These are phyloP conservation scores for Ophiognomonia clavigignenti-juglandacearum DNA, from an alignment of 2,329 filamentous ascomycete species.

Conservation along the genomic window DNA sequence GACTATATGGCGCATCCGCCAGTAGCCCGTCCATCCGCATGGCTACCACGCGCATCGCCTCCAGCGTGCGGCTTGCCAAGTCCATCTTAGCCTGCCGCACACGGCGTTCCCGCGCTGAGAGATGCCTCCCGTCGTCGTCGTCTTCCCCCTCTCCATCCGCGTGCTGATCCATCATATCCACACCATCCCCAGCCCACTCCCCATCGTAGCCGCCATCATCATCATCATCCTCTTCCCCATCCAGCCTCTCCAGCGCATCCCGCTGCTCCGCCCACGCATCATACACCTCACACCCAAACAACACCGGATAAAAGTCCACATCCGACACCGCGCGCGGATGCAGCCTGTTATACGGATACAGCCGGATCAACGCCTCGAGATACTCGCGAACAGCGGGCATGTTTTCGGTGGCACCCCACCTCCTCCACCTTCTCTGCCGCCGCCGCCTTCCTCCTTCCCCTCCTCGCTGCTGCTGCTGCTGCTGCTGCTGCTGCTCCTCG, in stretches of 20 bases:
- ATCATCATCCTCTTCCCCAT: slow-evolving; percentile 26
- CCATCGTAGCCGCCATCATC: slow-evolving; percentile 22
- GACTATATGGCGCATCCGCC: slow-evolving; percentile 64
- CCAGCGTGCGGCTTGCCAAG: slow-evolving; percentile 47
- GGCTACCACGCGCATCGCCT: slow-evolving; percentile 58
- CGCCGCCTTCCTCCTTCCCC: slow-evolving; percentile 4
- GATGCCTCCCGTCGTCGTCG: slow-evolving; percentile 19
- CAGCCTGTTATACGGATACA: slow-evolving; percentile 65
- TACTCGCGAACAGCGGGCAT: slow-evolving; percentile 49
- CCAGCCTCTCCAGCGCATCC: slow-evolving; percentile 34
- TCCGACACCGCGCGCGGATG: slow-evolving; percentile 57
- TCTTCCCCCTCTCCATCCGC: slow-evolving; percentile 19
- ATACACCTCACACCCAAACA: slow-evolving; percentile 79
- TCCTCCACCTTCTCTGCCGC: slow-evolving; percentile 19
- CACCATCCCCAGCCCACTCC: no score
- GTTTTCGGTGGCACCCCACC: slow-evolving; percentile 43
- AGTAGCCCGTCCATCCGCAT: slow-evolving; percentile 67
- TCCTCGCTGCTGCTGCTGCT: not conserved
- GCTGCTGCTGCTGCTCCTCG: slow-evolving; percentile 4
- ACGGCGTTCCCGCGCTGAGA: slow-evolving; percentile 18
- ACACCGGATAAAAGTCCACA: slow-evolving; percentile 73
- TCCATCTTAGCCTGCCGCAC: slow-evolving; percentile 30
- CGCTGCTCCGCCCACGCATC: slow-evolving; percentile 59
- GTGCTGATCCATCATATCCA: slow-evolving; percentile 18
- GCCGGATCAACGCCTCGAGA: slow-evolving; percentile 72